A percentile compares a stretch with the other conserved stretches of the same genome.
phyloP scores from a whole-genome alignment of 2,329 filamentous ascomycete species.

The Akanthomyces lecanii region DNA sequence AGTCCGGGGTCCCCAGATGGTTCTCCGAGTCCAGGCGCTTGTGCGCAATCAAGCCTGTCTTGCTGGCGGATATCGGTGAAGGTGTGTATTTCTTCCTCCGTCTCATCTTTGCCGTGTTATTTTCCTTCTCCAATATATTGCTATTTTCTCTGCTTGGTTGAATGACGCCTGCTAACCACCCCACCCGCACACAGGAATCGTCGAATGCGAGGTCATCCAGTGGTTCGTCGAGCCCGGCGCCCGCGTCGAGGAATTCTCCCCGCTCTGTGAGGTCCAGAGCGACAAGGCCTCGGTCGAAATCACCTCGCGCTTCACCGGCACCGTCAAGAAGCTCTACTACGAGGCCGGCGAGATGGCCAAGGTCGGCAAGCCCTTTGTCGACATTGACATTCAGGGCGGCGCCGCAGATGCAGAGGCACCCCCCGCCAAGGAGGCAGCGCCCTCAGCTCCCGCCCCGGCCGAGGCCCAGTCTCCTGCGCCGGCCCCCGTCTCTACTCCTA shows the following conservation, averaged over 20 bases:
- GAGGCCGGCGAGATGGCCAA: constrained; percentile 94
- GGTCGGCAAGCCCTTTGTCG: constrained; percentile 89
- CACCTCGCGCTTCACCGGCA: constrained; percentile 88
- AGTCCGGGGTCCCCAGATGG: constrained; percentile 34
- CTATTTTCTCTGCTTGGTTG: background rate
- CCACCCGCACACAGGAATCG: constrained; percentile 64
- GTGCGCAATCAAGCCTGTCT: constrained; percentile 68
- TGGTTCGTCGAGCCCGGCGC: constrained; percentile 98
- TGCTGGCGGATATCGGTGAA: constrained; percentile 83
- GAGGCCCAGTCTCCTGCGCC: constrained; percentile 14
- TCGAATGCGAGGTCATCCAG: constrained; percentile 97
- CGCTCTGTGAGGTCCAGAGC: constrained; percentile 95
- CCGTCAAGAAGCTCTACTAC: constrained; percentile 95
- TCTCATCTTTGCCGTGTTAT: background rate
- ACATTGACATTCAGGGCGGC: constrained; percentile 86
- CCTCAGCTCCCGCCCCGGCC: constrained; percentile 5
- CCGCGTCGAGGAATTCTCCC: constrained; percentile 95
- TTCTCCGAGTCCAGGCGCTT: constrained; percentile 49
- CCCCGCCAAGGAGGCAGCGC: constrained; percentile 26
- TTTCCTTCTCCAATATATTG: background rate
- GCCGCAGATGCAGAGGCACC: constrained; percentile 44
- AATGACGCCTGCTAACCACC: background rate
- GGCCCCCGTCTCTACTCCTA: background rate
- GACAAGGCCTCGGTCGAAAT: constrained; percentile 93
- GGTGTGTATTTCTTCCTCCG: constrained; percentile 40